These are phyloP conservation scores for Coccomyxa subellipsoidea DNA, from an alignment of 163 green algal species.

Conservation along the genomic window DNA sequence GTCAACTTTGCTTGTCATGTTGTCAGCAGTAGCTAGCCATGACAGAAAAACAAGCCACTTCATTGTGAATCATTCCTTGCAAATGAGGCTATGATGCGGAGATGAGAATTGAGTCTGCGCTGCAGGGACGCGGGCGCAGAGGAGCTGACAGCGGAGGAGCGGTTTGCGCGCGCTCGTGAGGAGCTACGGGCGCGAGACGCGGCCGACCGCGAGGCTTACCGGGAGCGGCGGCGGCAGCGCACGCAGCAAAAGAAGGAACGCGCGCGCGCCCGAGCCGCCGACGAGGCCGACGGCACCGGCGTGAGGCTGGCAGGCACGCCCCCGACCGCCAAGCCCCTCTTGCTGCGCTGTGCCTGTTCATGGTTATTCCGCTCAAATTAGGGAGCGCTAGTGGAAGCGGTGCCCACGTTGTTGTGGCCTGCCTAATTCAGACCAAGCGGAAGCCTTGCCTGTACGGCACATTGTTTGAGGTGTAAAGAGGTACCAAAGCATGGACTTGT, in stretches of 20 bases:
- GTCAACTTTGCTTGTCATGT: too few species aligned
- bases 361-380: too few species aligned
- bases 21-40: too few species aligned
- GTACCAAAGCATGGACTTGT: background rate
- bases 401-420: background rate
- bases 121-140: slow-evolving; percentile 30
- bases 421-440: background rate
- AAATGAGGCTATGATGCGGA: background rate
- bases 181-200: slow-evolving; percentile 49
- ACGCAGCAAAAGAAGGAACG: slow-evolving; percentile 42
- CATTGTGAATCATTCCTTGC: too few species aligned
- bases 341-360: background rate
- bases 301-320: background rate
- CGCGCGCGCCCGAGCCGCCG: slow-evolving; percentile 6
- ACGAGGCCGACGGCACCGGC: background rate
- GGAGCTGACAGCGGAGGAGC: slow-evolving; percentile 41
- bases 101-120: background rate
- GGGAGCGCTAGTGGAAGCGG: slow-evolving; percentile 12
- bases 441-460: background rate
- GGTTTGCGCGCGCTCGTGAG: slow-evolving; percentile 42
- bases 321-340: background rate
- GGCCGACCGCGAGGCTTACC: slow-evolving; percentile 43
- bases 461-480: background rate
- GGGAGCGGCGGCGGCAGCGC: slow-evolving; percentile 33
- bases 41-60: too few species aligned